phyloP scores from a whole-genome alignment of 2,329 filamentous ascomycete species.

The Periconia sp. region DNA sequence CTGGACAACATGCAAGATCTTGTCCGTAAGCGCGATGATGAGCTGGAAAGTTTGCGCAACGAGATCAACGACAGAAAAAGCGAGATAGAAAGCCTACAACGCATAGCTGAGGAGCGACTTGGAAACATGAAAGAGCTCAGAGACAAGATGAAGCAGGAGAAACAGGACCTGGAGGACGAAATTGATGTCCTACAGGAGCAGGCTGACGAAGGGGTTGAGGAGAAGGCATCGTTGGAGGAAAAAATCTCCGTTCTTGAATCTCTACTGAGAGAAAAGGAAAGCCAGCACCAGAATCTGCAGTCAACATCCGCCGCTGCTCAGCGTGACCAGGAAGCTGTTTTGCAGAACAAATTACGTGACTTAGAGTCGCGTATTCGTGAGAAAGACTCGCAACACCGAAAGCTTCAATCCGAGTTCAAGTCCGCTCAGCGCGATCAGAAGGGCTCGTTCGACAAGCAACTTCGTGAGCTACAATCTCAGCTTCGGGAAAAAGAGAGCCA shows the following conservation, averaged over 20 bases:
- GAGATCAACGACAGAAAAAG: conserved; percentile 42
- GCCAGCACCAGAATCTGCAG: conserved; percentile 22
- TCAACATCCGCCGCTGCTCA: conserved; percentile 61
- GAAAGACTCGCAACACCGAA: conserved; percentile 13
- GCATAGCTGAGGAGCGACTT: conserved; percentile 42
- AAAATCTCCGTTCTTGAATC: conserved; percentile 54
- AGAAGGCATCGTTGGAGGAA: conserved; percentile 65
- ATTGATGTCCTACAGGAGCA: conserved; percentile 55
- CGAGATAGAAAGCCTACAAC: conserved; percentile 40
- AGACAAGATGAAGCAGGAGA: conserved; percentile 51
- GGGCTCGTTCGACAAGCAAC: conserved; percentile 15
- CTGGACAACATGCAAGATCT: conserved; percentile 50
- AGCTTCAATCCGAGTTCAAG: conserved; percentile 16
- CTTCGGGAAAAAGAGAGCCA: conserved; percentile 35
- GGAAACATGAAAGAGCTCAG: conserved; percentile 59
- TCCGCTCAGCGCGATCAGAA: conserved; percentile 13
- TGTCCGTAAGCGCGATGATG: conserved; percentile 51
- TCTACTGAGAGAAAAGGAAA: conserved; percentile 46
- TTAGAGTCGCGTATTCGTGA: conserved; percentile 34
- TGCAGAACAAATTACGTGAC: conserved; percentile 58
- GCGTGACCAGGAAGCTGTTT: conserved; percentile 52
- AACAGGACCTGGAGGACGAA: conserved; percentile 62
- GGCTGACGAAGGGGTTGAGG: conserved; percentile 49
- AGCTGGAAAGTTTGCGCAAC: conserved; percentile 62
- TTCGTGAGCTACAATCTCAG: conserved; percentile 23